Conservation (phyloP, 176 grass and related monocot genomes). For the Carex kokanica region DNA sequence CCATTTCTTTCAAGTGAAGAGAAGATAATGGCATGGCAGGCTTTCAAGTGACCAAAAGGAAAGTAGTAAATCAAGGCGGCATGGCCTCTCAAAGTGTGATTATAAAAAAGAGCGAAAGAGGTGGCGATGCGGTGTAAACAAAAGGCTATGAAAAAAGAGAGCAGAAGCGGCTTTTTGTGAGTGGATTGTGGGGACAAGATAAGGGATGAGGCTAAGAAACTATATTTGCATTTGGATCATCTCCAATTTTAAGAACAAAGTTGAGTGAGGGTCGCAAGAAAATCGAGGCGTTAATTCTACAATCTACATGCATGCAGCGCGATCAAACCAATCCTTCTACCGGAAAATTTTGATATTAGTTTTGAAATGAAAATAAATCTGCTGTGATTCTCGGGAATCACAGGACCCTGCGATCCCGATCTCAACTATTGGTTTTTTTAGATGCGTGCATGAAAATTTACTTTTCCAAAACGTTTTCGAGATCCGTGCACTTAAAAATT, state of each 20-base stretch:
- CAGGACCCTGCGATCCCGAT: too few relatives aligned
- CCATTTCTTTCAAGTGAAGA: constrained; percentile 16
- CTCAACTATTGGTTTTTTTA: too few relatives aligned
- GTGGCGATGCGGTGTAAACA: neutral
- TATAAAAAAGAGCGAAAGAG: constrained; percentile 6
- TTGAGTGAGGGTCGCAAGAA: too few relatives aligned
- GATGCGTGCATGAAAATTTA: too few relatives aligned
- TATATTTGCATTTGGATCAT: neutral
- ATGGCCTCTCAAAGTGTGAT: neutral
- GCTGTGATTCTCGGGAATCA: too few relatives aligned
- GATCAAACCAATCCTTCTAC: too few relatives aligned
- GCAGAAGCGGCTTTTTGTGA: constrained; percentile 23
- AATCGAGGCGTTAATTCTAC: too few relatives aligned
- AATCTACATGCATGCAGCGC: too few relatives aligned
- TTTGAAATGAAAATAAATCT: too few relatives aligned
- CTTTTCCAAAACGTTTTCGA: too few relatives aligned
- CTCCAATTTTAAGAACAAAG: neutral
- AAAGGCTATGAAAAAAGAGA: neutral
- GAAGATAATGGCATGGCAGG: neutral
- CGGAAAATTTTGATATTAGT: too few relatives aligned
- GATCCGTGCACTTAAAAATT: too few relatives aligned
- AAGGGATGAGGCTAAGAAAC: neutral
- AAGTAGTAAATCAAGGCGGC: neutral
- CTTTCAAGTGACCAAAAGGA: neutral
- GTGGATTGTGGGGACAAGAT: constrained; percentile 24